These are phyloP conservation scores for Delonix regia DNA, from an alignment of 306 rosid species.

Conservation along the genomic window DNA sequence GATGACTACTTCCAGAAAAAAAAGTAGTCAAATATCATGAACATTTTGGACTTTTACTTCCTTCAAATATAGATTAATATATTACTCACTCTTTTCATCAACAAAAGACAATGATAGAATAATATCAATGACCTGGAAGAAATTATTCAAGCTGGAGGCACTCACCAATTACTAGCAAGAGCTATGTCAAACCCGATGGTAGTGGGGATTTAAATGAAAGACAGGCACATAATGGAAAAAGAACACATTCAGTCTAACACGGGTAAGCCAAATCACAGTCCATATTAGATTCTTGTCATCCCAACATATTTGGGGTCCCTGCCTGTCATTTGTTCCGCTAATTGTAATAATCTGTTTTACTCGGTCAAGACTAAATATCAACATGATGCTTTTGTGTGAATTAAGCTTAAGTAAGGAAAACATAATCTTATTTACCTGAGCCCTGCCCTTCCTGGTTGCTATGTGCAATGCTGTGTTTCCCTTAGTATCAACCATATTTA, in stretches of 20 bases:
- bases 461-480: slow-evolving; percentile 88
- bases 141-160: background rate
- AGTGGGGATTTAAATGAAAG: no score
- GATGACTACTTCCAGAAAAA: background rate
- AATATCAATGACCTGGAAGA: background rate
- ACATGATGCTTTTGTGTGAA: background rate
- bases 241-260: no score
- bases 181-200: no score
- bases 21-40: background rate
- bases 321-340: background rate
- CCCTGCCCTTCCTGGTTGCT: slow-evolving; percentile 82
- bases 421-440: slow-evolving; percentile 54
- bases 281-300: background rate
- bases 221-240: no score
- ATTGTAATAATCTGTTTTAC: background rate
- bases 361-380: background rate
- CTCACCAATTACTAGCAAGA: background rate
- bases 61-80: background rate
- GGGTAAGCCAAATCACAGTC: background rate
- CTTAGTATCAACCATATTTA: slow-evolving; percentile 77
- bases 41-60: background rate
- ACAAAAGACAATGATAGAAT: background rate
- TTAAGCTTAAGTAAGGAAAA: slow-evolving; percentile 5
- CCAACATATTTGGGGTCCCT: background rate
- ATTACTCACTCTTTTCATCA: background rate